Conservation (phyloP, 192 early-diverging fungal species). For the Coemansia sp. region DNA sequence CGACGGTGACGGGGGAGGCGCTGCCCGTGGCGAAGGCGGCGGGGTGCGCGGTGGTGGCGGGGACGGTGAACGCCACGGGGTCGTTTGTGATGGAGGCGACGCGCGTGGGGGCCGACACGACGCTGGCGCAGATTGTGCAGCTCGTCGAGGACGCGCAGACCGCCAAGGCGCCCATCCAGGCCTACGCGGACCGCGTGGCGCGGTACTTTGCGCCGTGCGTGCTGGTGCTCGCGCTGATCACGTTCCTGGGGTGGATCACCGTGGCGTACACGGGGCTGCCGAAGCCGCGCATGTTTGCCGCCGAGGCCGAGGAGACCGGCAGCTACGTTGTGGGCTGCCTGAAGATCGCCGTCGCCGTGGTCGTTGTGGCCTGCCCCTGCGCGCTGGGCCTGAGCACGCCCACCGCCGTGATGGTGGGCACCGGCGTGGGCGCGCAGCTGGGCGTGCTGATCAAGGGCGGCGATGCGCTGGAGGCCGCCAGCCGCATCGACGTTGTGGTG, state of each 20-base stretch:
- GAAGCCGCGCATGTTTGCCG: slow-evolving; percentile 50
- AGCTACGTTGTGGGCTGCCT: slow-evolving; percentile 78
- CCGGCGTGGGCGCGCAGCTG: slow-evolving; percentile 91
- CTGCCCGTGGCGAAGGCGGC: slow-evolving; percentile 70
- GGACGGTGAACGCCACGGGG: slow-evolving; percentile 93
- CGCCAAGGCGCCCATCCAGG: slow-evolving; percentile 94
- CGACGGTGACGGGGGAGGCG: slow-evolving; percentile 94
- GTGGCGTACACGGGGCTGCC: slow-evolving; percentile 53
- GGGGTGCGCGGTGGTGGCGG: slow-evolving; percentile 77
- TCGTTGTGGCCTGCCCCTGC: slow-evolving; percentile 97
- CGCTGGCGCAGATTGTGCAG: slow-evolving; percentile 88
- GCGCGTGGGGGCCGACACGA: slow-evolving; percentile 88
- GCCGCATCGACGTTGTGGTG: slow-evolving; percentile 79
- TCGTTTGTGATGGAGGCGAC: slow-evolving; percentile 81
- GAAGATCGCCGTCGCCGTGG: slow-evolving; percentile 91
- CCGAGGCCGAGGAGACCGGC: slow-evolving; percentile 52
- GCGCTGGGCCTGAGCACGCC: slow-evolving; percentile 95
- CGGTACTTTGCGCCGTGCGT: slow-evolving; percentile 91
- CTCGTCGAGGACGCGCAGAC: slow-evolving; percentile 94
- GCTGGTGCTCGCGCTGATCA: slow-evolving; percentile 66
- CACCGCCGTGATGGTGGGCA: slow-evolving; percentile 98
- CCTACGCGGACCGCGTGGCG: slow-evolving; percentile 83
- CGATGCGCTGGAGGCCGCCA: slow-evolving; percentile 77
- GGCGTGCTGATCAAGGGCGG: slow-evolving; percentile 98
- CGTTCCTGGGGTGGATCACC: slow-evolving; percentile 78